Conservation (phyloP, 2,329 filamentous ascomycete genomes). For the Aureobasidium sp. region DNA sequence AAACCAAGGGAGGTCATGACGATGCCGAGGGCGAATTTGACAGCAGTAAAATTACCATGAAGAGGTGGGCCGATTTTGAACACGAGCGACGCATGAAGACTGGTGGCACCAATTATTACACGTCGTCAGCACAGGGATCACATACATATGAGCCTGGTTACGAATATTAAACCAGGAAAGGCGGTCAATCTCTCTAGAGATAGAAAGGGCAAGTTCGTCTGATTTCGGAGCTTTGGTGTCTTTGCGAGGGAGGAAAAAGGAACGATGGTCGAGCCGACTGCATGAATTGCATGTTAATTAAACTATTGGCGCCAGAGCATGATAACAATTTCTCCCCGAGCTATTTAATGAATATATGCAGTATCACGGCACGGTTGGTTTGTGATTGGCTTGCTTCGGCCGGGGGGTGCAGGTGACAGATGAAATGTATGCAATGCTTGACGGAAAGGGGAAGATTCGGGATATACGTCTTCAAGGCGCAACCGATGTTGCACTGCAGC, state of each 20-base stretch:
- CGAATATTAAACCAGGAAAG: neutral
- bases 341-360: constrained; percentile 1
- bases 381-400: neutral
- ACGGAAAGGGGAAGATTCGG: constrained; percentile 2
- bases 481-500: constrained; percentile 6
- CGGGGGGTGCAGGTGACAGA: constrained; percentile 8
- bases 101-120: neutral
- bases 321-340: neutral
- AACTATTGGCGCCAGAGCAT: neutral
- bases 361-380: neutral
- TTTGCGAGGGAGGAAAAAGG: neutral
- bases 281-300: constrained; percentile 2
- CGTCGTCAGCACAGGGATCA: neutral
- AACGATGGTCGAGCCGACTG: neutral
- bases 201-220: neutral
- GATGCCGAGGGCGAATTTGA: constrained; percentile 95
- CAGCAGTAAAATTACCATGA: constrained; percentile 98
- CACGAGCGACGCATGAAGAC: constrained; percentile 35
- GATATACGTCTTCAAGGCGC: constrained; percentile 5
- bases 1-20: constrained; percentile 58
- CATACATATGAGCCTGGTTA: neutral
- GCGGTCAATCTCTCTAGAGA: neutral
- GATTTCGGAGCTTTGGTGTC: neutral
- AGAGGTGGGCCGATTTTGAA: constrained; percentile 96
- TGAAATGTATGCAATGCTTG: neutral